Percentiles rank a stretch among this genome's conserved stretches.
Conservation (phyloP, 257 asterid species). For the Plantago major region DNA sequence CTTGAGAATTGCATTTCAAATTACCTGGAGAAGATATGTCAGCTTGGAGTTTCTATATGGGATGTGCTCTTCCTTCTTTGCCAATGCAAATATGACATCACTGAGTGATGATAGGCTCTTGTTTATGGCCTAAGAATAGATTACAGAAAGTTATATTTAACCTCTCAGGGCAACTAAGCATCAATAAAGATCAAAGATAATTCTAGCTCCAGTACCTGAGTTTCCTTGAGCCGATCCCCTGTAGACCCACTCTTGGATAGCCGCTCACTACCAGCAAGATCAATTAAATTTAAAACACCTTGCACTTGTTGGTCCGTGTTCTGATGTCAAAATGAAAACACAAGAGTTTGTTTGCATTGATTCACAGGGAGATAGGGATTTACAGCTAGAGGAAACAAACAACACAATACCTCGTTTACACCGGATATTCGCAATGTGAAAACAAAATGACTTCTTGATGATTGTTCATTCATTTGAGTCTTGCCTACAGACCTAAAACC, state of each 20-base stretch:
- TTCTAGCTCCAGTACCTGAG: slow-evolving; percentile 54
- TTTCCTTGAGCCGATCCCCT: slow-evolving; percentile 88
- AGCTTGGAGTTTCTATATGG: slow-evolving; percentile 93
- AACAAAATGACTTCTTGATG: slow-evolving; percentile 91
- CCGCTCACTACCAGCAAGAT: slow-evolving; percentile 98
- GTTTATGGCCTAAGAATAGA: slow-evolving; percentile 65
- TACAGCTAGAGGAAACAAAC: neutral
- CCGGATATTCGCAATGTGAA: slow-evolving; percentile 82
- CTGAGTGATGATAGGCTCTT: slow-evolving; percentile 84
- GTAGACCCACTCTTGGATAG: slow-evolving; percentile 92
- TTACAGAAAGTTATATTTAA: neutral
- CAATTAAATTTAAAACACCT: slow-evolving; percentile 82
- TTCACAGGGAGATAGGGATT: neutral
- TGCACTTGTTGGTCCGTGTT: slow-evolving; percentile 94
- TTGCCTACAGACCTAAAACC: slow-evolving; percentile 73
- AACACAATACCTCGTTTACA: slow-evolving; percentile 61
- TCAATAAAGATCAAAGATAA: neutral
- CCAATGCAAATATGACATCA: slow-evolving; percentile 91
- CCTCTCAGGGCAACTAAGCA: neutral
- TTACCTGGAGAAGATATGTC: slow-evolving; percentile 91
- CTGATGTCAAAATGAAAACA: slow-evolving; percentile 30
- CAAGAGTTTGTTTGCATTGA: slow-evolving; percentile 4
- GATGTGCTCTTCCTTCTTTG: slow-evolving; percentile 89
- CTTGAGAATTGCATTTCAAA: too few relatives aligned
- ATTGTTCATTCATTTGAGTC: slow-evolving; percentile 95